phyloP scores from a whole-genome alignment of 164 flowering plant genomes.

The Vitis rotundifolia region DNA sequence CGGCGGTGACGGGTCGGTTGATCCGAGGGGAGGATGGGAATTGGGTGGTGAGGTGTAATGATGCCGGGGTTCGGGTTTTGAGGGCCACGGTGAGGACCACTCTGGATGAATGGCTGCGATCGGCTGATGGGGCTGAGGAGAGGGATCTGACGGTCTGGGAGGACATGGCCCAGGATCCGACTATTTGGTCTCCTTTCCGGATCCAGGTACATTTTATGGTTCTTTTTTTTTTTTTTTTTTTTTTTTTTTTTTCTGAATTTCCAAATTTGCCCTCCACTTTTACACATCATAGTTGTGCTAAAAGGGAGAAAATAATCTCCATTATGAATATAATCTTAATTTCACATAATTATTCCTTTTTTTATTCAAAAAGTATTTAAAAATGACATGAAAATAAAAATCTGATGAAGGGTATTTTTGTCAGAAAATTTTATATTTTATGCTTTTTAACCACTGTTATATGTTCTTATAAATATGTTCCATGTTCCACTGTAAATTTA shows the following conservation, averaged over 20 bases:
- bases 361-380: too few relatives aligned
- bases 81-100: constrained; percentile 49
- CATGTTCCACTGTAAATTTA: too few relatives aligned
- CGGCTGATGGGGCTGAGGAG: constrained; percentile 51
- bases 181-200: constrained; percentile 69
- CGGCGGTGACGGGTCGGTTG: constrained; percentile 66
- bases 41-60: constrained; percentile 71
- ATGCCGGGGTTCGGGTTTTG: constrained; percentile 67
- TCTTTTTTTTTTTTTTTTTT: neutral
- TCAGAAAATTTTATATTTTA: too few relatives aligned
- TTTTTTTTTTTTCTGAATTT: neutral
- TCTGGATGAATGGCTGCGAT: constrained; percentile 73
- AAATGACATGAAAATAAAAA: too few relatives aligned
- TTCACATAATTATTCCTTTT: too few relatives aligned
- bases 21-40: constrained; percentile 38
- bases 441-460: too few relatives aligned
- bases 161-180: constrained; percentile 64
- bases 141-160: constrained; percentile 62
- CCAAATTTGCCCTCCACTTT: too few relatives aligned
- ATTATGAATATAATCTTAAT: too few relatives aligned
- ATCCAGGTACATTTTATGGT: constrained; percentile 52
- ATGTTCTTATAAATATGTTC: too few relatives aligned
- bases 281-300: too few relatives aligned
- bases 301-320: too few relatives aligned
- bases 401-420: too few relatives aligned